These are phyloP conservation scores for Boletus smithii DNA, from an alignment of 1,284 basidiomycete species.

Conservation along the genomic window DNA sequence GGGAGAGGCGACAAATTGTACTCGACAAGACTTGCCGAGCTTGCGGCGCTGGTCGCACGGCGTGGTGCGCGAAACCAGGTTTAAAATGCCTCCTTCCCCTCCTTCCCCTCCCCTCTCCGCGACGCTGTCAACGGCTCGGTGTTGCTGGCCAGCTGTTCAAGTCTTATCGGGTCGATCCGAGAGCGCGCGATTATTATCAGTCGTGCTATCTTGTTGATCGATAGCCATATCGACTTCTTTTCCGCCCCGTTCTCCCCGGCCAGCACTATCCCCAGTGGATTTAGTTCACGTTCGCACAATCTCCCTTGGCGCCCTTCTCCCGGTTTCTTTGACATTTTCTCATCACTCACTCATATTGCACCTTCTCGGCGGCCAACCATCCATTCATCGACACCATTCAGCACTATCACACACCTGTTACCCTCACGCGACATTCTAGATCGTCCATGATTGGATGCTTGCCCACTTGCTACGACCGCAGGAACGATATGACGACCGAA, in stretches of 20 bases:
- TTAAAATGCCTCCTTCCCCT: slow-evolving; percentile 5
- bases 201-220: slow-evolving; percentile 42
- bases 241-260: slow-evolving; percentile 17
- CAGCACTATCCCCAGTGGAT: slow-evolving; percentile 23
- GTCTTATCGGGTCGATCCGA: slow-evolving; percentile 28
- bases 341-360: slow-evolving; percentile 21
- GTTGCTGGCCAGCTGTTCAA: slow-evolving; percentile 39
- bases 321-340: slow-evolving; percentile 14
- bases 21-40: slow-evolving; percentile 23
- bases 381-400: slow-evolving; percentile 25
- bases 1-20: slow-evolving; percentile 22
- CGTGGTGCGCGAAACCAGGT: slow-evolving; percentile 30
- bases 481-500: slow-evolving; percentile 38
- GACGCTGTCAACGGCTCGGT: slow-evolving; percentile 43
- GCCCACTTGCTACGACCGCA: slow-evolving; percentile 37
- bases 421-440: slow-evolving; percentile 15
- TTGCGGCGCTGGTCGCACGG: slow-evolving; percentile 36
- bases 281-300: slow-evolving; percentile 24
- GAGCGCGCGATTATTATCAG: slow-evolving; percentile 24
- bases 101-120: slow-evolving; percentile 11
- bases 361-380: slow-evolving; percentile 25
- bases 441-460: slow-evolving; percentile 16
- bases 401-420: slow-evolving; percentile 12
- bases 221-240: slow-evolving; percentile 25
- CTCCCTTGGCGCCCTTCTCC: slow-evolving; percentile 24